A percentile compares a stretch with the other conserved stretches of the same genome.
Evolutionary conservation across 116 monocot genomes (phyloP).

Genomic region (Phalaenopsis hybrid): DNA sequence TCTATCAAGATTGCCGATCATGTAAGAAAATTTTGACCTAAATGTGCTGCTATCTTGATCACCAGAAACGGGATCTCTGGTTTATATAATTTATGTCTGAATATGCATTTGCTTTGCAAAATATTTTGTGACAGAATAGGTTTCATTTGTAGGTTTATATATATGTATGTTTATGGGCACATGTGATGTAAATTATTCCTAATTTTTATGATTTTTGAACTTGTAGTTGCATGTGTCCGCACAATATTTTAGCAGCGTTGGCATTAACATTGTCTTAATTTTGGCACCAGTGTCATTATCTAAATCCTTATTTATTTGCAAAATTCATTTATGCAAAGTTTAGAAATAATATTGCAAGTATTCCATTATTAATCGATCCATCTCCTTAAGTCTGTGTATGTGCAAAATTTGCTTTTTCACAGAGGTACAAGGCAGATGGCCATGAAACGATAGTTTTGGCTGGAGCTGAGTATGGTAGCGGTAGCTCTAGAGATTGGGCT

Average conservation of each 20-base stretch:
- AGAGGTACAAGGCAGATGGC: slow-evolving; percentile 56
- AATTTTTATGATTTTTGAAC: background rate
- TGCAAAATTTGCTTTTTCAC: slow-evolving; percentile 7
- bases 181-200: background rate
- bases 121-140: too few species aligned
- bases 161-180: too few species aligned
- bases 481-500: slow-evolving; percentile 79
- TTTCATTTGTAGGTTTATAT: too few species aligned
- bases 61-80: background rate
- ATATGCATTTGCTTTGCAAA: background rate
- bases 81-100: background rate
- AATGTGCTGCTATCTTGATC: background rate
- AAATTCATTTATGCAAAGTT: background rate
- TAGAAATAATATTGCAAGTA: background rate
- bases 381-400: background rate
- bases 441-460: slow-evolving; percentile 53
- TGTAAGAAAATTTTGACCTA: background rate
- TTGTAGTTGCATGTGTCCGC: background rate
- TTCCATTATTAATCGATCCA: background rate
- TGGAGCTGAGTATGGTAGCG: slow-evolving; percentile 79
- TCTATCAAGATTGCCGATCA: background rate
- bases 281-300: background rate
- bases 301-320: background rate
- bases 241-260: background rate
- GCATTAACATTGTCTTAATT: background rate